phyloP scores from a whole-genome alignment of 2,329 filamentous ascomycete species.

The Dothistroma septosporum region DNA sequence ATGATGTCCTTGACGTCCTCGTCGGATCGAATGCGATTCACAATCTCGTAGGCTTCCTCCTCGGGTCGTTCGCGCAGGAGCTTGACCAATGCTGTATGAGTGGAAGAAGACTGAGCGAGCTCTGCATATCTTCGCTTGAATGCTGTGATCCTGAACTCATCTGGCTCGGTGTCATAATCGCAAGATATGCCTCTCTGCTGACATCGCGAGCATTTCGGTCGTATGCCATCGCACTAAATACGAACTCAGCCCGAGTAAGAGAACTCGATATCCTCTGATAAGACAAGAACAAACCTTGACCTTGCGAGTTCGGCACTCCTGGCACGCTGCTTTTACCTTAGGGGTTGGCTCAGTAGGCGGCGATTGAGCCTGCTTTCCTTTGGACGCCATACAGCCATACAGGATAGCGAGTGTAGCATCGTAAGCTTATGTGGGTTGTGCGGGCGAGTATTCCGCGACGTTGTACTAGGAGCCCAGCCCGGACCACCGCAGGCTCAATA shows the following conservation, averaged over 20 bases:
- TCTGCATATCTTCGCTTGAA: conserved; percentile 10
- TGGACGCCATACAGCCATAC: not conserved
- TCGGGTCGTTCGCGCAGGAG: conserved; percentile 6
- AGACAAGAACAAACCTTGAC: conserved; percentile 8
- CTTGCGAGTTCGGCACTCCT: conserved; percentile 12
- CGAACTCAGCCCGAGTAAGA: not conserved
- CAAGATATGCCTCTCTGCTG: conserved; percentile 1
- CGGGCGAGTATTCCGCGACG: not conserved
- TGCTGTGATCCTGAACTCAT: conserved; percentile 13
- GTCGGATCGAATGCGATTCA: conserved; percentile 9
- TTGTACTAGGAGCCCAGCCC: not conserved
- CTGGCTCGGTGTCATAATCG: conserved; percentile 14
- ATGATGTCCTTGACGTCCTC: conserved; percentile 8
- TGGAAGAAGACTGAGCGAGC: conserved; percentile 5
- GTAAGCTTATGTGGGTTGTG: not conserved
- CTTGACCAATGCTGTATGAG: conserved; percentile 5
- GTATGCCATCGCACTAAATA: conserved; percentile 12
- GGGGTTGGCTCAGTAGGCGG: not conserved
- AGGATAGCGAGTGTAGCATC: not conserved
- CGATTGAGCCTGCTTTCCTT: not conserved
- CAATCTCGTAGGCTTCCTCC: conserved; percentile 5
- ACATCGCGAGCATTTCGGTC: conserved; percentile 11
- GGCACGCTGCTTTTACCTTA: conserved; percentile 15
- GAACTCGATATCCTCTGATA: not conserved
- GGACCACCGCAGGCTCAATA: not conserved